Conservation (phyloP, 2,329 filamentous ascomycete species). For the Aspergillus sp. region DNA sequence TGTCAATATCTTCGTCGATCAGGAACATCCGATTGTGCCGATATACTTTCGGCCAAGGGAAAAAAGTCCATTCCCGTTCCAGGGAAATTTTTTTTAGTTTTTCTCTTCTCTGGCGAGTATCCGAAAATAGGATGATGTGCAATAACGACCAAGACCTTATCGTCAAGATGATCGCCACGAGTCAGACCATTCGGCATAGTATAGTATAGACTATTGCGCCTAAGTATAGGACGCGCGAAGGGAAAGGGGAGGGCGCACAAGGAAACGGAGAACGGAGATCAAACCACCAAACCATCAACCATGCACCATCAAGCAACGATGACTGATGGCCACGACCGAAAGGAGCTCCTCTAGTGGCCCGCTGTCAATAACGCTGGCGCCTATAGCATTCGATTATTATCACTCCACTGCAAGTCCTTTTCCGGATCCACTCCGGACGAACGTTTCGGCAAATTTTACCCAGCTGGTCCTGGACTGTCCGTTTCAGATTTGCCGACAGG, state of each 20-base stretch:
- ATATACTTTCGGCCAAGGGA: slow-evolving; percentile 2
- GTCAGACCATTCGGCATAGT: not conserved
- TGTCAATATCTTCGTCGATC: slow-evolving; percentile 15
- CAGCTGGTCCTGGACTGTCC: slow-evolving; percentile 4
- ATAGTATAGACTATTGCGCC: not conserved
- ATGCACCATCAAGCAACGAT: not conserved
- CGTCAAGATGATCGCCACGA: not conserved
- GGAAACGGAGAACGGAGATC: not conserved
- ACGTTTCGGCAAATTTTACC: slow-evolving; percentile 21
- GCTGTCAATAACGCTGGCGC: not conserved
- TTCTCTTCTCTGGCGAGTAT: not conserved
- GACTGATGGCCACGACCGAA: not conserved
- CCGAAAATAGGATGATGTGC: not conserved
- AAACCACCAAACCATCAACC: not conserved
- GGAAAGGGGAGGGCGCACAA: not conserved
- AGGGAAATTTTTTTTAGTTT: not conserved
- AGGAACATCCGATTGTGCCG: slow-evolving; percentile 13
- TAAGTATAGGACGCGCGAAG: not conserved
- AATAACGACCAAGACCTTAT: not conserved
- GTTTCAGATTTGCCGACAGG: slow-evolving; percentile 27
- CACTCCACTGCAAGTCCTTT: slow-evolving; percentile 8
- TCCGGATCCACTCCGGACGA: slow-evolving; percentile 17
- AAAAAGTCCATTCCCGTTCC: not conserved
- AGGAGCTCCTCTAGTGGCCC: not conserved
- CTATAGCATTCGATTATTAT: not conserved